These are phyloP conservation scores for Leucocoprinus sp. DNA, from an alignment of 768 basidiomycete species.

Conservation along the genomic window DNA sequence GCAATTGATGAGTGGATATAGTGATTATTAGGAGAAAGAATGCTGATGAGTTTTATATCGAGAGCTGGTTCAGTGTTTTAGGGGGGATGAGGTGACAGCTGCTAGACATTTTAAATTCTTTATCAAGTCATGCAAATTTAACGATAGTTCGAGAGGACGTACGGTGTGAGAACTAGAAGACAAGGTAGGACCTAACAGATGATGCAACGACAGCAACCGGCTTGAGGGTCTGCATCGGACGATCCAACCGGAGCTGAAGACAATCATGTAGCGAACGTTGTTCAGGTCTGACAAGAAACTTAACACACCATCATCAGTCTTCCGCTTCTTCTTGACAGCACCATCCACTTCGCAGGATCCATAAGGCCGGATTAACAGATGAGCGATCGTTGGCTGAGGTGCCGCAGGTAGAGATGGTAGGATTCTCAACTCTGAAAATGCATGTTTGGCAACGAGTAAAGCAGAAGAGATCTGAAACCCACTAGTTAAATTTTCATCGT, in stretches of 20 bases:
- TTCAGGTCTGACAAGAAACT: neutral
- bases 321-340: constrained; percentile 47
- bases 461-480: constrained; percentile 19
- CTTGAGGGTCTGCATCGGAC: neutral
- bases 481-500: constrained; percentile 72
- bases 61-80: too few species aligned
- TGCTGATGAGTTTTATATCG: too few species aligned
- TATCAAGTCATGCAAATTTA: neutral
- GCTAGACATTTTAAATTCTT: too few species aligned
- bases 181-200: constrained; percentile 8
- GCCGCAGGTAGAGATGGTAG: constrained; percentile 18
- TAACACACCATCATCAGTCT: constrained; percentile 23
- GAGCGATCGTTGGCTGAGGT: constrained; percentile 54
- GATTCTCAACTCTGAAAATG: constrained; percentile 26
- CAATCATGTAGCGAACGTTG: neutral
- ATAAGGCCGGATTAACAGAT: constrained; percentile 62
- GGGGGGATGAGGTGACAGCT: too few species aligned
- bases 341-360: constrained; percentile 41
- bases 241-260: neutral
- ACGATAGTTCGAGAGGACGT: neutral
- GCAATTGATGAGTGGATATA: too few species aligned
- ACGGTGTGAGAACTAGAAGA: neutral
- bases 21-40: too few species aligned
- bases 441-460: constrained; percentile 1
- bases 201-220: constrained; percentile 14